Percentiles rank a stretch among this genome's conserved stretches.
Conservation (phyloP, 805 yeast species). For the Torulaspora indica region DNA sequence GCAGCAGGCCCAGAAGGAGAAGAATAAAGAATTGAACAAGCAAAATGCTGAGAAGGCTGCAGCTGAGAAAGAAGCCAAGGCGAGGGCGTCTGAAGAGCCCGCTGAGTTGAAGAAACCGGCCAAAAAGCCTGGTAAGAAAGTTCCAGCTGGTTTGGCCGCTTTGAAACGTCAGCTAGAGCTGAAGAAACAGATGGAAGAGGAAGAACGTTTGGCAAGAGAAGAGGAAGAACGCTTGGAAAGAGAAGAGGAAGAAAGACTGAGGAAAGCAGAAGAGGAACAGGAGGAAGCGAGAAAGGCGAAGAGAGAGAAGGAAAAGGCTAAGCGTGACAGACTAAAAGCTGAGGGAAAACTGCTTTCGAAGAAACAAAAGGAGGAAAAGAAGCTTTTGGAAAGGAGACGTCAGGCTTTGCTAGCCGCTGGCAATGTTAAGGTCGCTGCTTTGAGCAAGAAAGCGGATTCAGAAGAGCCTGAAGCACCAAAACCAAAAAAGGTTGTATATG, state of each 20-base stretch:
- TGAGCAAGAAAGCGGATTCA: constrained; percentile 38
- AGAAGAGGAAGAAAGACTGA: constrained; percentile 49
- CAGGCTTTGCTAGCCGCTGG: constrained; percentile 74
- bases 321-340: constrained; percentile 87
- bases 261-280: constrained; percentile 42
- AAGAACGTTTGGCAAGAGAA: constrained; percentile 65
- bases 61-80: constrained; percentile 37
- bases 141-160: constrained; percentile 88
- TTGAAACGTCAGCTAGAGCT: constrained; percentile 84
- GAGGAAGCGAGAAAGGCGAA: constrained; percentile 60
- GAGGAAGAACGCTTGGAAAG: constrained; percentile 55
- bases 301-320: constrained; percentile 82
- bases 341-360: constrained; percentile 93
- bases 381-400: constrained; percentile 80
- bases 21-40: constrained; percentile 47
- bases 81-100: constrained; percentile 34
- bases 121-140: constrained; percentile 65
- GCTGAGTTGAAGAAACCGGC: constrained; percentile 35
- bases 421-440: constrained; percentile 69
- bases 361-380: constrained; percentile 92
- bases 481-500: constrained; percentile 65
- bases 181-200: constrained; percentile 84
- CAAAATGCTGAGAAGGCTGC: constrained; percentile 36
- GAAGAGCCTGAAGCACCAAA: constrained; percentile 34
- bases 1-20: constrained; percentile 56